A percentile compares a stretch with the other conserved stretches of the same genome.
Conservation (phyloP, 2,329 filamentous ascomycete genomes). For the Tolypocladium tundrense region DNA sequence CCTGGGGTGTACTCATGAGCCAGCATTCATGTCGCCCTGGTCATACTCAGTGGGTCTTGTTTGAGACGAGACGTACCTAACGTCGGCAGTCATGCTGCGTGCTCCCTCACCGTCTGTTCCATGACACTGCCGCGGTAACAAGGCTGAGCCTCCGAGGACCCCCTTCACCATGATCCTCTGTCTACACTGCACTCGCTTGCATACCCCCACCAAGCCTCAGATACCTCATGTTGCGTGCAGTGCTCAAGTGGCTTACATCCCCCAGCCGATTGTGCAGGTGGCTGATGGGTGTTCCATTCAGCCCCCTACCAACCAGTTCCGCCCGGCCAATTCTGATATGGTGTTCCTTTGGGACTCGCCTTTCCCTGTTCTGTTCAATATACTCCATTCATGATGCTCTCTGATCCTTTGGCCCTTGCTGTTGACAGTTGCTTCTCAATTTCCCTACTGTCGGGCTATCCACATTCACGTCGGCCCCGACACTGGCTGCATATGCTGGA, state of each 20-base stretch:
- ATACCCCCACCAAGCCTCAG: not conserved
- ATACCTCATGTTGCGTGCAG: not conserved
- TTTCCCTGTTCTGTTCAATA: not conserved
- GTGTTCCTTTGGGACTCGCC: not conserved
- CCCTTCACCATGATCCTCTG: not conserved
- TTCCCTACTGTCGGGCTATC: not conserved
- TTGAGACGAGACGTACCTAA: not conserved
- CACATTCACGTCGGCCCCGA: not conserved
- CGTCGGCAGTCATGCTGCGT: not conserved
- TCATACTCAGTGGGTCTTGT: not conserved
- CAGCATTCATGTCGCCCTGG: not conserved
- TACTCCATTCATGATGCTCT: not conserved
- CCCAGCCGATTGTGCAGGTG: not conserved
- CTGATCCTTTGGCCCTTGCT: not conserved
- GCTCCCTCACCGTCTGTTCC: not conserved
- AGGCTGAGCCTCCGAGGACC: not conserved
- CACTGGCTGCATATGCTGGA: not conserved
- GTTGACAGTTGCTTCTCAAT: not conserved
- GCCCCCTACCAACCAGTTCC: not conserved
- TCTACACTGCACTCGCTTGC: not conserved
- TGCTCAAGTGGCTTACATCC: not conserved
- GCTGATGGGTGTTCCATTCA: not conserved
- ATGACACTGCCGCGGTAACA: not conserved
- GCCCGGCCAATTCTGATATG: not conserved
- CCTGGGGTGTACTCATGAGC: not conserved